Evolutionary conservation across 495 filamentous ascomycete species (phyloP), one percentile per base, ranked within the genome.

Genomic region (Coniosporium apollinis): DNA sequence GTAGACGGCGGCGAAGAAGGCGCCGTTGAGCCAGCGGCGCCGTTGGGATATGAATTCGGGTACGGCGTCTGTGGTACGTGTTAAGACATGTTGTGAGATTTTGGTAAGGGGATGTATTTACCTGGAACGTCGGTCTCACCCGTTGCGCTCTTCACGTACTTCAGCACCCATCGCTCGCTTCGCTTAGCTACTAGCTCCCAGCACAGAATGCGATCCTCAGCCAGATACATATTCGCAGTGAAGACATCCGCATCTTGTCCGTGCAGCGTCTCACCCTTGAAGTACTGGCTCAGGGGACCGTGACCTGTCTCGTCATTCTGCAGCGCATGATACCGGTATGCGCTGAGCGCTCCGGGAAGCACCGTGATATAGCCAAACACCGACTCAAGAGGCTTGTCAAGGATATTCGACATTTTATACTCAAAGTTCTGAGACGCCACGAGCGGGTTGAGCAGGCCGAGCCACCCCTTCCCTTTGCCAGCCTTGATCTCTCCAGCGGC

Each of bases 321-420:
- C 36, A 99, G 61, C 5, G 91, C 91, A 45, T 94, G 91, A 54
- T 89, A 99, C 19, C 91, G 72, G 50, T 99, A 99, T 5, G 91
- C 91, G 54, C 78, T 85, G 30, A 99, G 65, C 3, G 91, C 91
- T 48, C 91, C 91, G 2, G 91, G 91, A 33, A 96, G 58, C 50
- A 96, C 91, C 15, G 91, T 94, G 44, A 96, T 96, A 48, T 96
- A 96, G 3, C 91, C 91, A 49, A 99, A 96, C 2, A 94, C 91
- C 2, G 79, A 86, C 56, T 99, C 91, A 16, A 99, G 62, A 3
- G 91, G 91, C 56, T 96, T 96, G 52, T 99, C 91, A 18, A 99
- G 65, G 49, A 99, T 99, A 42, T 96, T 99, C 5, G 82, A 92
- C 87, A 96, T 94, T 61, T 99, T 99, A 66, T 99, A 99, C 57